These are phyloP conservation scores for Firmiana major DNA, from an alignment of 345 rosid species.

Conservation along the genomic window DNA sequence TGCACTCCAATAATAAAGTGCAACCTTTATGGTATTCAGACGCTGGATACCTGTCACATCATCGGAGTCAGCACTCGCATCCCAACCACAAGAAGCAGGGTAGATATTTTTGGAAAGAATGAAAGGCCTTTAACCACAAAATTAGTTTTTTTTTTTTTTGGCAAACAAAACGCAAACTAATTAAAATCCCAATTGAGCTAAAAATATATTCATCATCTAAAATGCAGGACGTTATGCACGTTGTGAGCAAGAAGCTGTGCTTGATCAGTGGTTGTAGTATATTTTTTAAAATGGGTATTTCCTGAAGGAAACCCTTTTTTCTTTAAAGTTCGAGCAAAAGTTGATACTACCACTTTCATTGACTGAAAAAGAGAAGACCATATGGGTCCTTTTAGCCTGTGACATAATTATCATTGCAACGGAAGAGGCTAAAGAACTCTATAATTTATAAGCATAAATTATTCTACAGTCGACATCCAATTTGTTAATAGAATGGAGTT, in stretches of 20 bases:
- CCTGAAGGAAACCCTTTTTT: neutral
- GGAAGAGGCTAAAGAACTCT: neutral
- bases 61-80: constrained; percentile 23
- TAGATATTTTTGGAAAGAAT: constrained; percentile 13
- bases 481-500: neutral
- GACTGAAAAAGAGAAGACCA: neutral
- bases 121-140: neutral
- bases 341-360: constrained; percentile 17
- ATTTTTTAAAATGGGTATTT: neutral
- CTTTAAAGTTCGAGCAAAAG: constrained; percentile 12
- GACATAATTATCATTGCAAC: neutral
- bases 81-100: constrained; percentile 25
- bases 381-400: neutral
- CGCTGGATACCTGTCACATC: constrained; percentile 35
- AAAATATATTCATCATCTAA: neutral
- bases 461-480: neutral
- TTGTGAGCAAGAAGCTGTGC: neutral
- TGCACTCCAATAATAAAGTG: constrained; percentile 14
- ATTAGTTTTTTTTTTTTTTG: neutral
- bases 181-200: neutral
- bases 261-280: neutral
- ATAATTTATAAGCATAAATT: neutral
- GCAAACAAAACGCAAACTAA: neutral
- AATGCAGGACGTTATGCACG: neutral
- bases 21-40: constrained; percentile 8